Percentiles rank a stretch among this genome's conserved stretches.
Evolutionary conservation across 1,284 basidiomycete species (phyloP).

Genomic region (Porodaedalea pini): DNA sequence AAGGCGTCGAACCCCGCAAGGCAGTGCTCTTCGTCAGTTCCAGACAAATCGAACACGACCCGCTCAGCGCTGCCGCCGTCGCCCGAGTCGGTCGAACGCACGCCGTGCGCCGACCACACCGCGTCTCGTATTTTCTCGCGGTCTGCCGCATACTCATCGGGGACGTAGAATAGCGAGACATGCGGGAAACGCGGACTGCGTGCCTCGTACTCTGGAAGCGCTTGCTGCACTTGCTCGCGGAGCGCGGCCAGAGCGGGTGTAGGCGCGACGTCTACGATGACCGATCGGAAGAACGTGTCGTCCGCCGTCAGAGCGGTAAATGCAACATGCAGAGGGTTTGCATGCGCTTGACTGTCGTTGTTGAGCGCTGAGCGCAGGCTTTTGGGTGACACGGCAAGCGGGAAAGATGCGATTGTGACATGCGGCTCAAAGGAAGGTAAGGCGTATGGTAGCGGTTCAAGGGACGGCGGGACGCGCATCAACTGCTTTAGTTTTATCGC

Average conservation of each 20-base stretch:
- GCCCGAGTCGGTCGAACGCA: slow-evolving; percentile 27
- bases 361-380: slow-evolving; percentile 43
- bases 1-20: slow-evolving; percentile 44
- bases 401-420: slow-evolving; percentile 60
- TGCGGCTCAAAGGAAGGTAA: slow-evolving; percentile 65
- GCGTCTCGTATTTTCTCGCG: slow-evolving; percentile 33
- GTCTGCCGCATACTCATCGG: slow-evolving; percentile 48
- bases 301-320: slow-evolving; percentile 56
- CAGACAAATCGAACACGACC: slow-evolving; percentile 8
- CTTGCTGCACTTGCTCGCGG: slow-evolving; percentile 43
- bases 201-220: slow-evolving; percentile 38
- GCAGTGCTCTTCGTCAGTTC: slow-evolving; percentile 30
- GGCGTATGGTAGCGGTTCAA: slow-evolving; percentile 34
- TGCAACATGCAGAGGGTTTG: slow-evolving; percentile 33
- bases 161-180: slow-evolving; percentile 67
- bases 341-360: background rate
- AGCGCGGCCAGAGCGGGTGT: slow-evolving; percentile 45
- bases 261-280: slow-evolving; percentile 51
- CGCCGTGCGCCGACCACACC: slow-evolving; percentile 36
- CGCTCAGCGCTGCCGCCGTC: slow-evolving; percentile 25
- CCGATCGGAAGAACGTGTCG: slow-evolving; percentile 63
- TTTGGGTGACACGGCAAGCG: slow-evolving; percentile 30
- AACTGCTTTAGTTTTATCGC: slow-evolving; percentile 38
- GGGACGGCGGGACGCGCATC: slow-evolving; percentile 39
- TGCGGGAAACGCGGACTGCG: slow-evolving; percentile 60